Conservation (phyloP, 2,329 filamentous ascomycete species). For the Pezizomycotina sp. region DNA sequence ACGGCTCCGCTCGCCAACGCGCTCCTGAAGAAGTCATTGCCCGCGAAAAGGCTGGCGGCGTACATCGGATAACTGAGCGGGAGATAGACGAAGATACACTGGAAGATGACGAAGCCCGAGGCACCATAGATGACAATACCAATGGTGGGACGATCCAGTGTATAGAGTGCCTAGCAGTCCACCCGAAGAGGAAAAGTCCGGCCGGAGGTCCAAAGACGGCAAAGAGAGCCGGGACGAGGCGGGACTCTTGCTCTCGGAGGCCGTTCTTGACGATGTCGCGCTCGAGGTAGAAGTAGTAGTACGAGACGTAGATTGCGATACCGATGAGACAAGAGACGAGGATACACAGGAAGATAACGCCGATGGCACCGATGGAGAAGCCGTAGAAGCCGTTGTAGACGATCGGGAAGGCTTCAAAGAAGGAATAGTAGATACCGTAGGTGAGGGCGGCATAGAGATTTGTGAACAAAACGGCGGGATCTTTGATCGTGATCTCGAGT, state of each 20-base stretch:
- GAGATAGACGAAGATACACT: slow-evolving; percentile 45
- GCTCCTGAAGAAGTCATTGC: slow-evolving; percentile 43
- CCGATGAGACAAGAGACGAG: slow-evolving; percentile 41
- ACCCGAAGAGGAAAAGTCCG: slow-evolving; percentile 46
- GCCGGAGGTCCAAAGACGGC: slow-evolving; percentile 39
- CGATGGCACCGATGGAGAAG: slow-evolving; percentile 42
- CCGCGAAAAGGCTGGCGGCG: slow-evolving; percentile 43
- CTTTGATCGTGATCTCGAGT: slow-evolving; percentile 42
- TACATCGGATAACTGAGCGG: slow-evolving; percentile 41
- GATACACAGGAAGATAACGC: slow-evolving; percentile 45
- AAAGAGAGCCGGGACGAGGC: slow-evolving; percentile 40
- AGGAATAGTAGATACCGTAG: slow-evolving; percentile 40
- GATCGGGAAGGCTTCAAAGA: slow-evolving; percentile 50
- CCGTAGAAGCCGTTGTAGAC: slow-evolving; percentile 44
- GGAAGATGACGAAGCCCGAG: slow-evolving; percentile 40
- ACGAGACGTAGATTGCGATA: slow-evolving; percentile 35
- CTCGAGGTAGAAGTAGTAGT: slow-evolving; percentile 38
- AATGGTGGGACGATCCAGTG: slow-evolving; percentile 42
- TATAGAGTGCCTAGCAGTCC: slow-evolving; percentile 37
- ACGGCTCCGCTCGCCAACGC: slow-evolving; percentile 44
- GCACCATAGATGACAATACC: slow-evolving; percentile 41
- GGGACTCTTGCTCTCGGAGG: slow-evolving; percentile 38
- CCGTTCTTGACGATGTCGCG: slow-evolving; percentile 36
- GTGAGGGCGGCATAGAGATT: slow-evolving; percentile 45
- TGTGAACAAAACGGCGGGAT: slow-evolving; percentile 46